These are phyloP conservation scores for Papiliotrema nemorosa DNA, from an alignment of 1,284 basidiomycete genomes.

Conservation along the genomic window DNA sequence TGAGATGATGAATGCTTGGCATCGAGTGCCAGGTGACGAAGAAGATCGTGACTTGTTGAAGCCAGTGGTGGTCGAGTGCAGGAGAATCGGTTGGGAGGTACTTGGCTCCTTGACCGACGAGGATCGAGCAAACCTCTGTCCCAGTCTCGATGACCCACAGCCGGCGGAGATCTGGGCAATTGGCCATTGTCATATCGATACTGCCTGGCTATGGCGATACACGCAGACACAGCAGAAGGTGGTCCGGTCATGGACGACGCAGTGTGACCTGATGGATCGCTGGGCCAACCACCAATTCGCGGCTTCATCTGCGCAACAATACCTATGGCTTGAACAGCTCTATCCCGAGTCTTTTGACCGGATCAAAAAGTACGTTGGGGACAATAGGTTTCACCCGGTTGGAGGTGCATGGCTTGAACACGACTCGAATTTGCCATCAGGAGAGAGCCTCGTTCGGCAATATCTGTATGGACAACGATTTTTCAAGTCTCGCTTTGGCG, in stretches of 20 bases:
- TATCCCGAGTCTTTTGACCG: conserved; percentile 80
- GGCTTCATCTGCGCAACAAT: conserved; percentile 86
- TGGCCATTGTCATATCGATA: conserved; percentile 62
- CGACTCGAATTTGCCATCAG: conserved; percentile 82
- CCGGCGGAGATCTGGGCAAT: conserved; percentile 24
- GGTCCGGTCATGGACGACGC: conserved; percentile 84
- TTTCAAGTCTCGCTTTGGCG: conserved; percentile 75
- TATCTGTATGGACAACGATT: conserved; percentile 84
- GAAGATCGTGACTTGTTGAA: neutral
- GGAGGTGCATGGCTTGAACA: conserved; percentile 57
- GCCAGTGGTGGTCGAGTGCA: conserved; percentile 43
- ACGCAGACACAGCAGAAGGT: conserved; percentile 92
- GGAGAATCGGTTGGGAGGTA: conserved; percentile 70
- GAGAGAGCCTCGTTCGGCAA: conserved; percentile 80
- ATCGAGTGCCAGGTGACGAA: conserved; percentile 15
- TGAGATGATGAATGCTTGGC: conserved; percentile 79
- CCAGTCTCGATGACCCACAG: too few relatives aligned
- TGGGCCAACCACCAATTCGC: conserved; percentile 93
- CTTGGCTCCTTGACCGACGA: conserved; percentile 69
- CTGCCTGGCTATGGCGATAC: conserved; percentile 85
- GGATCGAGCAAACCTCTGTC: too few relatives aligned
- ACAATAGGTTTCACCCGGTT: conserved; percentile 61
- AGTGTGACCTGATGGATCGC: conserved; percentile 85
- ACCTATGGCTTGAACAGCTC: conserved; percentile 85
- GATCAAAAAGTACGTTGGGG: conserved; percentile 68